phyloP scores from a whole-genome alignment of 306 rosid genomes.

The Quercus rubra region DNA sequence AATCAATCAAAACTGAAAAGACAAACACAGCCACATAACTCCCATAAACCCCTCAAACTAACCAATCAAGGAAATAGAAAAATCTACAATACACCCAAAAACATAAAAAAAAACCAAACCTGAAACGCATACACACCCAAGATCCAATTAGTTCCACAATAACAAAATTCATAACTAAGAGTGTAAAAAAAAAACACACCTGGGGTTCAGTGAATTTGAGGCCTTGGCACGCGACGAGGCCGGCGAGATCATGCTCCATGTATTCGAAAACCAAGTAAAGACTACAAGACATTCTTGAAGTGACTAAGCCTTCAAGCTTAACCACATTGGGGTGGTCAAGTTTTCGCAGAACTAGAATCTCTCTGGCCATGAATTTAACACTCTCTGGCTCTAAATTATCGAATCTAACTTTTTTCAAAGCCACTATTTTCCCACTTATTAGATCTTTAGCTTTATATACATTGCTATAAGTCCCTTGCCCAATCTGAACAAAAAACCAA shows the following conservation, averaged over 20 bases:
- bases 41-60: background rate
- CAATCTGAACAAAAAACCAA: constrained; percentile 54
- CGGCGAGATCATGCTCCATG: constrained; percentile 99
- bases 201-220: constrained; percentile 88
- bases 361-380: constrained; percentile 98
- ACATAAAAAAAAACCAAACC: constrained; percentile 12
- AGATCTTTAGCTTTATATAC: constrained; percentile 94
- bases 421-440: constrained; percentile 71
- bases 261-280: constrained; percentile 91
- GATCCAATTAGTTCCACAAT: background rate
- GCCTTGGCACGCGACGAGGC: constrained; percentile 78
- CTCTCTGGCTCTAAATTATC: constrained; percentile 97
- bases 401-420: constrained; percentile 92
- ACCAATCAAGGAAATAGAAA: constrained; percentile 11
- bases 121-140: background rate
- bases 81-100: constrained; percentile 6
- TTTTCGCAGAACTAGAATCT: constrained; percentile 75
- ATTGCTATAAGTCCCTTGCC: constrained; percentile 99
- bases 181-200: constrained; percentile 37
- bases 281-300: constrained; percentile 98
- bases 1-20: constrained; percentile 23
- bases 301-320: constrained; percentile 92
- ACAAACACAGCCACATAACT: constrained; percentile 11
- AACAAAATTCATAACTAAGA: no score
- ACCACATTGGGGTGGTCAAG: constrained; percentile 98